These are phyloP conservation scores for Ceratocystis huliohia DNA, from an alignment of 2,329 filamentous ascomycete genomes.

Conservation along the genomic window DNA sequence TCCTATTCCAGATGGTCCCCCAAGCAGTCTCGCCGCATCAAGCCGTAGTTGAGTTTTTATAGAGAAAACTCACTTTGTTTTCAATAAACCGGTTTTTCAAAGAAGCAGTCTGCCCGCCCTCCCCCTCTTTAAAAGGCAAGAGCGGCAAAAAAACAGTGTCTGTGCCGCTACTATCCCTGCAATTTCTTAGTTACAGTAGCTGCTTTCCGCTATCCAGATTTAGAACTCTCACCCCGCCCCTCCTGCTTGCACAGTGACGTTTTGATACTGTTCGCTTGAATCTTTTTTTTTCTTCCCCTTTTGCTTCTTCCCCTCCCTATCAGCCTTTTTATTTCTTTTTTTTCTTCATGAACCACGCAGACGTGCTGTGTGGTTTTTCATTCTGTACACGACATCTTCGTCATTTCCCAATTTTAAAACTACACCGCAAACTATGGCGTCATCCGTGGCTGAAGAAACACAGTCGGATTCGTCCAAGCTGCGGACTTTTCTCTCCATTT, in stretches of 20 bases:
- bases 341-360: not conserved
- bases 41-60: too few relatives aligned
- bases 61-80: not conserved
- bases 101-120: not conserved
- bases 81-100: slow-evolving; percentile 1
- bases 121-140: not conserved
- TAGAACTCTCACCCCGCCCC: slow-evolving; percentile 10
- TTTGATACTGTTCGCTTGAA: not conserved
- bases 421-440: slow-evolving; percentile 14
- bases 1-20: too few relatives aligned
- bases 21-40: too few relatives aligned
- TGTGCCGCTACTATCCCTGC: not conserved
- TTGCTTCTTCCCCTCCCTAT: not conserved
- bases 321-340: not conserved
- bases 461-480: slow-evolving; percentile 19
- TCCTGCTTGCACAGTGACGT: not conserved
- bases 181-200: slow-evolving; percentile 1
- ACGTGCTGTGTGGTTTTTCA: not conserved
- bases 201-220: slow-evolving; percentile 7
- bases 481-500: slow-evolving; percentile 18
- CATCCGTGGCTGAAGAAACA: slow-evolving; percentile 17
- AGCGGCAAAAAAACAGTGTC: not conserved
- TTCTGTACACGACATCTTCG: not conserved
- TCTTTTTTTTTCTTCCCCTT: not conserved
- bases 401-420: not conserved